Conservation (phyloP, 352 stramenopile genomes). For the Globisporangium irregulare region DNA sequence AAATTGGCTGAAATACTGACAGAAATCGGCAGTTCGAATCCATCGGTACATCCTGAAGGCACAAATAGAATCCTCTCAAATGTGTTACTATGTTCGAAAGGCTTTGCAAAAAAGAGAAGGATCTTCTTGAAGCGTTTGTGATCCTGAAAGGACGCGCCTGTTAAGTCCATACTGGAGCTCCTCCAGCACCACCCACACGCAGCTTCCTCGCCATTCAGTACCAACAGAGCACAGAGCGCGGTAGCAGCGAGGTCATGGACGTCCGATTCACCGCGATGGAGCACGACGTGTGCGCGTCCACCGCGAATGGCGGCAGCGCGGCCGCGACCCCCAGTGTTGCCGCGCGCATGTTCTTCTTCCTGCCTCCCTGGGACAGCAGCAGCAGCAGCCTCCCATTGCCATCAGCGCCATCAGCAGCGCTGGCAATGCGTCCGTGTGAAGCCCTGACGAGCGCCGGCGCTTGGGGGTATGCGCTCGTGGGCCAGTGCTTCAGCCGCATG, state of each 20-base stretch:
- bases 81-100: not conserved
- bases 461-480: slow-evolving; percentile 30
- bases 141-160: not conserved
- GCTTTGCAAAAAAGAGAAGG: not conserved
- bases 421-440: slow-evolving; percentile 21
- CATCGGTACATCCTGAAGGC: not conserved
- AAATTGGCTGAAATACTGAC: no score
- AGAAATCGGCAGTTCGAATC: not conserved
- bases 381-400: slow-evolving; percentile 17
- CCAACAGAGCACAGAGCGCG: not conserved
- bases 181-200: no score
- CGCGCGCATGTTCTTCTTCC: not conserved
- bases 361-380: slow-evolving; percentile 4
- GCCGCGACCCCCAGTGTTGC: not conserved
- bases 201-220: no score
- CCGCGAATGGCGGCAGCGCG: not conserved
- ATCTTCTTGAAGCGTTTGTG: not conserved
- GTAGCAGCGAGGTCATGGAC: slow-evolving; percentile 1
- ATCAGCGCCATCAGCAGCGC: slow-evolving; percentile 16
- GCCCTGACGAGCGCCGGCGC: slow-evolving; percentile 11
- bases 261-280: not conserved
- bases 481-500: slow-evolving; percentile 56
- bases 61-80: not conserved
- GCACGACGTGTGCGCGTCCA: not conserved
- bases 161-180: not conserved